Base-by-base conservation (phyloP, 1,139 yeast species). In the Geotrichum macrosporum region DNA sequence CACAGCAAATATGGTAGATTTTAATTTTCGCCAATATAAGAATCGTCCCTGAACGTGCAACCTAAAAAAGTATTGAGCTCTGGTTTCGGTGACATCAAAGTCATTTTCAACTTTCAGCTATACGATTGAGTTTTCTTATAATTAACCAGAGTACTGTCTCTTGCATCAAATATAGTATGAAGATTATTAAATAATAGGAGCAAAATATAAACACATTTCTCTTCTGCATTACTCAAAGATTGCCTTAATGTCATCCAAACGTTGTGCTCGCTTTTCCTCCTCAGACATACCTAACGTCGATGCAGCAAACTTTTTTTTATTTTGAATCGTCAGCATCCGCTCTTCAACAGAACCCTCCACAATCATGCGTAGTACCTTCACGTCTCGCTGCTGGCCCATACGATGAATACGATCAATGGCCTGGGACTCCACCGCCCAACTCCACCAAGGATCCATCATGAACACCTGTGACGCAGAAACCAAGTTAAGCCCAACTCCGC, bases 361-460 rank as follows among this genome's bases (percentile, higher is more conserved):
- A 37, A 92, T 86, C 58, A 89, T 88, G 52, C 97, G 68, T 1
- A 78, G 71, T 15, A 92, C 92, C 52, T 77, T 78, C 18, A 92
- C 97, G 33, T 75, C 74, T 31, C 74, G 77, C 13, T 70, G 70
- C 62, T 92, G 97, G 0, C 97, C 97, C 63, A 92, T 84, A 55
- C 97, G 74, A 61, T 92, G 97, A 22, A 92, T 77, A 59, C 97
- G 76, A 65, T 92, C 97, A 55, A 92, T 87, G 0, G 97, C 97
- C 65, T 92, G 97, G 37, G 86, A 87, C 60, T 92, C 97, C 35
- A 86, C 80, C 48, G 95, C 87, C 37, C 87, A 95, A 21, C 94
- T 84, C 97, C 97, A 92, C 94, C 96, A 92, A 0, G 97, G 97
- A 60, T 92, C 97, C 89, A 92, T 84, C 77, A 92, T 74, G 59